Base-by-base conservation (phyloP, 331 rosid genomes). In the Rosa hybrid region DNA sequence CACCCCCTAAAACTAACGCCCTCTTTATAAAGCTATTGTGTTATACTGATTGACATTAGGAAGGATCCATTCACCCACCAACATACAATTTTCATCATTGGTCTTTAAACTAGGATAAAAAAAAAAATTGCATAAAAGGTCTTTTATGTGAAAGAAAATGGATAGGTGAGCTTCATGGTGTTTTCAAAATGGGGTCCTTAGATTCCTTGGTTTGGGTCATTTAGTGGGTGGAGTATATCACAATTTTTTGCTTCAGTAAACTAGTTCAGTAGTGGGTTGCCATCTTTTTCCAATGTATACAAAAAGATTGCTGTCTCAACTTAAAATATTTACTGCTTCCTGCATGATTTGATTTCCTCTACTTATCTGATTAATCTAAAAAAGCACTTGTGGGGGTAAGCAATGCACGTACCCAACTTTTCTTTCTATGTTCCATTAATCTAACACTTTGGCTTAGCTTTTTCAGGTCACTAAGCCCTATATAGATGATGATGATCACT, bases 41-140 rank as follows among this genome's bases (percentile, higher is more conserved):
- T 84, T 77, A 78, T 6, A 54, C 82, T 83, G 80, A 91, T 86
- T 81, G 64, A 51, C 34, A 60, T 70, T 30, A 21, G 23, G 56
- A 21, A 64, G 57, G 56, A 41, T 79, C 71, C 85, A 69, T 79
- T 65, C 85, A 69, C 75, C 59, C 9, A 75, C 85, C 87, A 71
- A 59, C 59, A 57, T 3, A 82, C 13, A 79, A 23, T 25, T 67
- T 78, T 74, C 73, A 79, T 81, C 83, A 79, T 76, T 72, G 76
- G 73, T 77, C 53, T 83, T 8, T 13, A 41, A 8, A 68, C 46
- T 25, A 44, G n/a, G 62, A 63, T 27, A 44, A 16, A 44, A 76
- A 8, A 23, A 11, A 23, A 14, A 34, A 38, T 68, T 67, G 69
- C 17, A 60, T 20, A 38, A 6, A 12, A 12, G 38, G 23, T 16